A percentile compares a stretch with the other conserved stretches of the same genome.
Evolutionary conservation across 1,284 basidiomycete species (phyloP).

Genomic region (Rhizopogon parksii): DNA sequence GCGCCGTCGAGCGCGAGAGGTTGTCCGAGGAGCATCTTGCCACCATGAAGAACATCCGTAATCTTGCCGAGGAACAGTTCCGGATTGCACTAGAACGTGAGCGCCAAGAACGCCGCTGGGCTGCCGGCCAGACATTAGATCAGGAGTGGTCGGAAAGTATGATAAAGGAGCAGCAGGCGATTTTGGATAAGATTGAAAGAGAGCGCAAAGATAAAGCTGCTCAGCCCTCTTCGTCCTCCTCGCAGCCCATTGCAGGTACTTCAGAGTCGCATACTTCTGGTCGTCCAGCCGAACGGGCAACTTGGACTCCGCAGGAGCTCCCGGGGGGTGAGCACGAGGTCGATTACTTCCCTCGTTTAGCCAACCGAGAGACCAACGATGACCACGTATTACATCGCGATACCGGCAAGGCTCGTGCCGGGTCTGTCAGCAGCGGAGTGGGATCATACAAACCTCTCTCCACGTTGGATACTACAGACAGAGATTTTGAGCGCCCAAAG

Average conservation of each 20-base stretch:
- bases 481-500: conserved; percentile 18
- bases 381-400: conserved; percentile 17
- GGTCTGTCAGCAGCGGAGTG: conserved; percentile 20
- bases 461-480: conserved; percentile 18
- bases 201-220: conserved; percentile 19
- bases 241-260: background rate
- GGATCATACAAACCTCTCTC: conserved; percentile 25
- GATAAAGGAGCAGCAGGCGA: conserved; percentile 37
- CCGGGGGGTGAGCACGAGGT: conserved; percentile 20
- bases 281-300: conserved; percentile 15
- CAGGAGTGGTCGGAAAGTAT: conserved; percentile 32
- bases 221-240: background rate
- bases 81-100: conserved; percentile 35
- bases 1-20: conserved; percentile 24
- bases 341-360: conserved; percentile 14
- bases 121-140: conserved; percentile 28
- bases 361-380: conserved; percentile 17
- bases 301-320: conserved; percentile 14
- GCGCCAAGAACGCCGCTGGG: conserved; percentile 36
- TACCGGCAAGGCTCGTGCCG: conserved; percentile 23
- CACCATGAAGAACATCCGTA: conserved; percentile 34
- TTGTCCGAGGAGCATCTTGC: conserved; percentile 33
- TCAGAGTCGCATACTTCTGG: conserved; percentile 2
- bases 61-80: conserved; percentile 36
- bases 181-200: conserved; percentile 32